Base-by-base conservation (phyloP, 1,139 yeast genomes). In the Suhomyces kunorum region DNA sequence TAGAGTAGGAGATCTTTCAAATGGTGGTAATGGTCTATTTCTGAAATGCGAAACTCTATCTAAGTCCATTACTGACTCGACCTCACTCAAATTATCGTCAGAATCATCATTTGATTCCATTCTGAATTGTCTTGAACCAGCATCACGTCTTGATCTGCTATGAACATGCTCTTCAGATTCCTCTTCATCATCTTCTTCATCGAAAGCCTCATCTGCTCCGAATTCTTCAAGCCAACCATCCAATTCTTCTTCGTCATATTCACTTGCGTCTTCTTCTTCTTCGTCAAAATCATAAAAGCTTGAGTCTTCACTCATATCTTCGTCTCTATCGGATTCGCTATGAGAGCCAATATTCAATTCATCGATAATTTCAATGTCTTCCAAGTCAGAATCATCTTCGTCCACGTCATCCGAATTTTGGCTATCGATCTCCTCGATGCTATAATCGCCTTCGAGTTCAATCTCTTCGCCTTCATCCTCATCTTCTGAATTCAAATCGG, bases 221-320 rank as follows among this genome's bases (percentile, higher is more conserved):
- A 72, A 68, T 27, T 65, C 74, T 40, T 68, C 74, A 37, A 72
- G 62, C 76, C 76, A 71, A 3, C 68, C 71, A 45, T 71, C 76
- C 13, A 70, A 56, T 34, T 68, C 76, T 33, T 59, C 72, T 40
- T 68, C 71, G 33, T 67, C 72, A 40, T 69, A 66, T 28, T 61
- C 71, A 44, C 67, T 64, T 12, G 44, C 53, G 8, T 46, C 54
- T 8, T 54, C 58, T 8, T 54, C 58, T 11, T 32, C 34, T 8
- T 58, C 68, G 8, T 55, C 67, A 19, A 58, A 63, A 22, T 62
- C 71, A 26, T 61, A 59, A 25, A 53, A 59, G 22, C 58, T 68
- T 11, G 64, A 72, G 13, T 58, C 68, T 3, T 58, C 41, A 11
- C 38, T 36, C 39, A 36, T 36, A 8, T 61, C 69, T 3, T 59